A percentile compares a stretch with the other conserved stretches of the same genome.
phyloP scores from a whole-genome alignment of 257 asterid genomes.

The Nicotiana tabacum region DNA sequence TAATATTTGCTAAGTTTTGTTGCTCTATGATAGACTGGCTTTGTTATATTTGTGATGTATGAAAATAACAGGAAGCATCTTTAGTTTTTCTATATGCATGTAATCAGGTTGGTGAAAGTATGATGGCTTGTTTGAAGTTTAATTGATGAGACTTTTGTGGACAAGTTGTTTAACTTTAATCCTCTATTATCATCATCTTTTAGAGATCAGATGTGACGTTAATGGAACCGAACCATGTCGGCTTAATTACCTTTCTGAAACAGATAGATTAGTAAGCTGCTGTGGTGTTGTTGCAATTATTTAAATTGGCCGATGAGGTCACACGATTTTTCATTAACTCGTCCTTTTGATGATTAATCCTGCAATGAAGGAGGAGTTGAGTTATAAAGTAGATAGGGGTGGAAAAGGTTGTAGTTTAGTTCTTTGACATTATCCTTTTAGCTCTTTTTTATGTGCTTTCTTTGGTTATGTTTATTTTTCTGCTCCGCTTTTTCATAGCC shows the following conservation, averaged over 20 bases:
- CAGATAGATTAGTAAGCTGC: conserved; percentile 21
- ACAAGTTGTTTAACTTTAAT: conserved; percentile 13
- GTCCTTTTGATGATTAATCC: conserved; percentile 18
- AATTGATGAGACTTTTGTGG: conserved; percentile 14
- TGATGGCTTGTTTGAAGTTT: conserved; percentile 4
- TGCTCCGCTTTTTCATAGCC: not conserved
- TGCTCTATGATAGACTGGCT: not conserved
- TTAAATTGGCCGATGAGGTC: conserved; percentile 32
- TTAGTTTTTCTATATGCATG: conserved; percentile 2
- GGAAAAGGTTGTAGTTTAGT: conserved; percentile 1
- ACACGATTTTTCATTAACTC: conserved; percentile 25
- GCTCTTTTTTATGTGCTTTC: conserved; percentile 10
- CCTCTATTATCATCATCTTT: conserved; percentile 7
- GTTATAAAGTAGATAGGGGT: conserved; percentile 15
- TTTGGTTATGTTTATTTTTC: not conserved
- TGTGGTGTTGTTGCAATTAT: conserved; percentile 13
- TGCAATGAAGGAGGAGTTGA: conserved; percentile 19
- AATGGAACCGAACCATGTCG: conserved; percentile 17
- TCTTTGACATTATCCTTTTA: conserved; percentile 7
- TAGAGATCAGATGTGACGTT: conserved; percentile 14
- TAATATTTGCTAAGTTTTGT: not conserved
- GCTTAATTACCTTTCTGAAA: conserved; percentile 24
- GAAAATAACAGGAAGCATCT: not conserved
- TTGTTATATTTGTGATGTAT: not conserved
- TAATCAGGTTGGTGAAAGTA: conserved; percentile 10